Evolutionary conservation across 2,329 filamentous ascomycete species (phyloP).

Genomic region (Penicillium aurantiogriseum): DNA sequence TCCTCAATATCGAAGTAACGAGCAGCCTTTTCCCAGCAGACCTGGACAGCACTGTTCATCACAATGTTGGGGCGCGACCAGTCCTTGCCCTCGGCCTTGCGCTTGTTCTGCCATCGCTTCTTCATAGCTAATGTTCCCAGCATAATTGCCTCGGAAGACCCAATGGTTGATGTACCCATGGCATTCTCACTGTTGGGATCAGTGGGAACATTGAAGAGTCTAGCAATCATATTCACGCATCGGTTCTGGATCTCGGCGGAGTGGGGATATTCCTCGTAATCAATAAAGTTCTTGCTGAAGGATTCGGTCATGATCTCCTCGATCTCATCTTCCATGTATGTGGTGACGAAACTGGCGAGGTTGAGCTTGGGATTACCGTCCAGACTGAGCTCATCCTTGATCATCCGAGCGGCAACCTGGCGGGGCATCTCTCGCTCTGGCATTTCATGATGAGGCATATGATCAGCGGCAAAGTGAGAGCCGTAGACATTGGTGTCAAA

Average conservation of each 20-base stretch:
- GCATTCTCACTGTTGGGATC: constrained; percentile 58
- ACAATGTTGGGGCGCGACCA: constrained; percentile 81
- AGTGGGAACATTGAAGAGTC: constrained; percentile 77
- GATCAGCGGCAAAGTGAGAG: constrained; percentile 74
- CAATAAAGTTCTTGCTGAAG: constrained; percentile 93
- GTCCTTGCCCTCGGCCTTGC: constrained; percentile 78
- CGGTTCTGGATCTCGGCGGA: constrained; percentile 86
- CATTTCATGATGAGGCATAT: constrained; percentile 81
- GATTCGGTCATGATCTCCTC: constrained; percentile 93
- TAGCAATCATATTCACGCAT: constrained; percentile 86
- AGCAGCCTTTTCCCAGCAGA: constrained; percentile 93
- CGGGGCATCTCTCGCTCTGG: constrained; percentile 86
- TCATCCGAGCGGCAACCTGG: constrained; percentile 93
- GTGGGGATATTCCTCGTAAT: constrained; percentile 81
- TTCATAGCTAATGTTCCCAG: constrained; percentile 76
- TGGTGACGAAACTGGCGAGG: constrained; percentile 89
- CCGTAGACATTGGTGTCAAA: constrained; percentile 82
- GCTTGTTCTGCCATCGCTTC: constrained; percentile 85
- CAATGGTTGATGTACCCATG: constrained; percentile 84
- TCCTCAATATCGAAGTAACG: constrained; percentile 93
- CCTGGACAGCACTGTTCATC: constrained; percentile 95
- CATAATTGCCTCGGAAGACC: constrained; percentile 71
- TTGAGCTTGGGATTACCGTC: constrained; percentile 85
- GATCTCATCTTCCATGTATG: constrained; percentile 94
- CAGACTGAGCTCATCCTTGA: constrained; percentile 88